These are phyloP conservation scores for Heritiera littoralis DNA, from an alignment of 345 rosid species.

Conservation along the genomic window DNA sequence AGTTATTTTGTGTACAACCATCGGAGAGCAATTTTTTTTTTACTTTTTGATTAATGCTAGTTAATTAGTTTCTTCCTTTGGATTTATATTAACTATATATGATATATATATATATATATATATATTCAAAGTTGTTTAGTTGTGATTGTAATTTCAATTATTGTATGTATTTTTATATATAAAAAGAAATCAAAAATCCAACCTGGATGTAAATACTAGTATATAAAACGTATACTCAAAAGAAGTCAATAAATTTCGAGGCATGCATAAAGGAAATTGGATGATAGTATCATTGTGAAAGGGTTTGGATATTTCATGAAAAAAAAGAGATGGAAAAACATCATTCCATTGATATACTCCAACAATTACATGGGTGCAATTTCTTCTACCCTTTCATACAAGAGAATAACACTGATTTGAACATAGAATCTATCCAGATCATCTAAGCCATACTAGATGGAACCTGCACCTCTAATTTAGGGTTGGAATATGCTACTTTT, in stretches of 20 bases:
- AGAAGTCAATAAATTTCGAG: not conserved
- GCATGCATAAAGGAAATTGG: not conserved
- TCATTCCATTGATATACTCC: not conserved
- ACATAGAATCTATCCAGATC: not conserved
- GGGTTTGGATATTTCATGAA: not conserved
- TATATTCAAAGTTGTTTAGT: no score
- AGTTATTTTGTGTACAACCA: no score
- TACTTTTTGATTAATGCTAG: no score
- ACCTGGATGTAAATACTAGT: not conserved
- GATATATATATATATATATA: no score
- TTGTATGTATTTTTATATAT: no score
- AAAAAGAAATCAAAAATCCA: not conserved
- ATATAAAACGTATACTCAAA: not conserved
- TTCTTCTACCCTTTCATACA: not conserved
- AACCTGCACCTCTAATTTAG: slow-evolving; percentile 5
- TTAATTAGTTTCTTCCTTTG: no score
- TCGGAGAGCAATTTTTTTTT: no score
- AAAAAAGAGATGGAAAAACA: not conserved
- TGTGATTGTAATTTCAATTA: no score
- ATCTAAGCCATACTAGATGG: not conserved
- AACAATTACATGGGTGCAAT: not conserved
- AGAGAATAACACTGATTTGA: not conserved
- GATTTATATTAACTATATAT: no score
- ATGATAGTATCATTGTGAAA: not conserved
- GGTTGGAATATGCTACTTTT: not conserved